Conservation (phyloP, 1,284 basidiomycete genomes). For the Pisolithus thermaeus region DNA sequence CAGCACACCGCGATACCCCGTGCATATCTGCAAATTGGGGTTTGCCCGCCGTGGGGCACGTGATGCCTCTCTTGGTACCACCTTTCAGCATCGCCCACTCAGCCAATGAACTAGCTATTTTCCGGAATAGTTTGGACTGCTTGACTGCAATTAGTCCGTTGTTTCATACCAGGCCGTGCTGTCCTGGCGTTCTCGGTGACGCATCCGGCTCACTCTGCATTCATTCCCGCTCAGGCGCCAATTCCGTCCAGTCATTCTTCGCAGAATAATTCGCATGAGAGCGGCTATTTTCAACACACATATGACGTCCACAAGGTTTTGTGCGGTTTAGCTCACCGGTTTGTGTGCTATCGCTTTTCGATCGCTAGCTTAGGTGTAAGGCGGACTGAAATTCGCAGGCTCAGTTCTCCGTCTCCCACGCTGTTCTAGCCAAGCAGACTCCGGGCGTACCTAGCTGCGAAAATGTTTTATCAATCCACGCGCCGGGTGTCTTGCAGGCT, state of each 20-base stretch:
- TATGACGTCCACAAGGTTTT: constrained; percentile 70
- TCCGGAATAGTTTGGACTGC: constrained; percentile 66
- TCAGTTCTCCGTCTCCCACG: constrained; percentile 21
- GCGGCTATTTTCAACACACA: constrained; percentile 21
- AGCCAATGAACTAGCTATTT: constrained; percentile 37
- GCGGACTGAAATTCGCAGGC: constrained; percentile 25
- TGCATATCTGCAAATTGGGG: neutral
- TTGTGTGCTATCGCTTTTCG: too few relatives aligned
- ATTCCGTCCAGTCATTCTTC: constrained; percentile 48
- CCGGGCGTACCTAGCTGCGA: constrained; percentile 8
- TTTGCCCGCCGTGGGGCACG: too few relatives aligned
- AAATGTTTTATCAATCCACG: constrained; percentile 17
- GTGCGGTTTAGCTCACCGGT: constrained; percentile 76
- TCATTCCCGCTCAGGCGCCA: constrained; percentile 51
- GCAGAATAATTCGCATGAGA: neutral
- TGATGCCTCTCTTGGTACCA: too few relatives aligned
- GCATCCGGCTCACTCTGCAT: constrained; percentile 14
- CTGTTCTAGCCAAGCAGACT: constrained; percentile 18
- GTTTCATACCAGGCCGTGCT: constrained; percentile 61
- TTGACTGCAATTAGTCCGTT: constrained; percentile 60
- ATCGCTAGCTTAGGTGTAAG: constrained; percentile 10
- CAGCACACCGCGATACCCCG: neutral
- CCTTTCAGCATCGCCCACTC: constrained; percentile 49
- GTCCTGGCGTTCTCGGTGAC: constrained; percentile 37
- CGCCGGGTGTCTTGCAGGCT: constrained; percentile 4